Base-by-base conservation (phyloP, 768 basidiomycete genomes). In the Kwoniella dejecticola region DNA sequence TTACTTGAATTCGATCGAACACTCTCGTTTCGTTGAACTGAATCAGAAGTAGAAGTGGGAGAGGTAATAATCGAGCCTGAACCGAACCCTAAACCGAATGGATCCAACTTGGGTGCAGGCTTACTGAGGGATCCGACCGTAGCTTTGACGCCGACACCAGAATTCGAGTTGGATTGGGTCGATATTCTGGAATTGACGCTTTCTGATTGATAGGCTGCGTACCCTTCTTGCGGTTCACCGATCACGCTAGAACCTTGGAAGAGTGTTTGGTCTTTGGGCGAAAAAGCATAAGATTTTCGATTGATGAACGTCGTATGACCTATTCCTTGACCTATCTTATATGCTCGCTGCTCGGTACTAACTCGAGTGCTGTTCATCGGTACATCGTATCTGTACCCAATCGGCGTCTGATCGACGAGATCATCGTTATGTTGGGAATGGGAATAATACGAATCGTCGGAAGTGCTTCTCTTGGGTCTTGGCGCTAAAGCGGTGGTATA, bases 401-500 rank as follows among this genome's bases (percentile, higher is more conserved):
- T 26, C 1, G 52, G 52, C 17, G 52, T 54, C 38, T 40, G 38
- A 13, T 13, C 41, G 26, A 17, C 15, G 33, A 15, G 12, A 30
- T 50, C 17, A 50, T 27, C 21, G 19, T 29, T 30, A n/a, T 13
- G 13, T 2, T 27, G 27, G 15, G 15, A 10, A n/a, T 19, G 12
- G 17, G 30, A 30, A 19, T 50, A 29, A 45, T 54, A 54, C 1
- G 52, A 29, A 36, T 68, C 70, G 40, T 64, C 58, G 10, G 70
- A 71, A 0, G 52, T 41, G 12, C 47, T 57, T 38, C 66, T 36
- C 24, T 46, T 27, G 36, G 63, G 61, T 50, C 67, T 48, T 53
- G 71, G 64, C 7, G 64, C 72, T 19, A 74, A 50, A 29, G 72
- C 72, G 21, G 67, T 40, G 15, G 72, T 74, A 46, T 74, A 71